These are phyloP conservation scores for Didymosphaeria variabile DNA, from an alignment of 2,329 filamentous ascomycete genomes.

Conservation along the genomic window DNA sequence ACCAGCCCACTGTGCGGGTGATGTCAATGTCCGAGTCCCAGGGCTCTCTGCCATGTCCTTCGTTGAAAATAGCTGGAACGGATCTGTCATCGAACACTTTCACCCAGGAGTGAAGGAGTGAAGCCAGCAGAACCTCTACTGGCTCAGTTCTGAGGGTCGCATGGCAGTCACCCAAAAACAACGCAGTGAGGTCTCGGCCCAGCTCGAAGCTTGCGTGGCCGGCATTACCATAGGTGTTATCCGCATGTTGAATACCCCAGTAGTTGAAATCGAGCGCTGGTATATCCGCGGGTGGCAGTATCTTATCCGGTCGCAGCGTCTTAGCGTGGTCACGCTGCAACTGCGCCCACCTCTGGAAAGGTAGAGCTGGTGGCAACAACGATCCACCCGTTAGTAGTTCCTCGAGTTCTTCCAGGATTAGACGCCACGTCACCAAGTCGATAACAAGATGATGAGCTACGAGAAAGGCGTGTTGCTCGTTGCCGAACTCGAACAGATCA, in stretches of 20 bases:
- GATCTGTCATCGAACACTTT: constrained; percentile 63
- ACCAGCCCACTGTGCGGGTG: constrained; percentile 68
- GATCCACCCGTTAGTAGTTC: constrained; percentile 41
- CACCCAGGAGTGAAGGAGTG: constrained; percentile 64
- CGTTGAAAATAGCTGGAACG: constrained; percentile 59
- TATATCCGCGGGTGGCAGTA: constrained; percentile 41
- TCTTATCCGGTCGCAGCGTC: constrained; percentile 30
- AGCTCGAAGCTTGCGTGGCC: constrained; percentile 45
- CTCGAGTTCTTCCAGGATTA: constrained; percentile 57
- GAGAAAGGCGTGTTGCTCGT: constrained; percentile 44
- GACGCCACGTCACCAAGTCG: constrained; percentile 59
- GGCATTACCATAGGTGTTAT: constrained; percentile 50
- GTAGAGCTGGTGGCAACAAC: constrained; percentile 42
- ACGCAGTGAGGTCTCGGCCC: constrained; percentile 30
- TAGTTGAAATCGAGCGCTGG: constrained; percentile 47
- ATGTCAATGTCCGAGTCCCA: constrained; percentile 60
- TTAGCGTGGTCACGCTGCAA: constrained; percentile 48
- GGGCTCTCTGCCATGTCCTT: constrained; percentile 49
- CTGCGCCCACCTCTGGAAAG: constrained; percentile 52
- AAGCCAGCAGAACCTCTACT: constrained; percentile 65
- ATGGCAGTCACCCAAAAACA: constrained; percentile 45
- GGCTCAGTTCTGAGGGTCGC: constrained; percentile 62
- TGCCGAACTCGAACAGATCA: constrained; percentile 47
- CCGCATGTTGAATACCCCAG: constrained; percentile 49
- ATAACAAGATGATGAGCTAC: constrained; percentile 52